Evolutionary conservation across 768 basidiomycete species (phyloP), one percentile per base, ranked within the genome.

Genomic region (Leccinum pellstonianum): DNA sequence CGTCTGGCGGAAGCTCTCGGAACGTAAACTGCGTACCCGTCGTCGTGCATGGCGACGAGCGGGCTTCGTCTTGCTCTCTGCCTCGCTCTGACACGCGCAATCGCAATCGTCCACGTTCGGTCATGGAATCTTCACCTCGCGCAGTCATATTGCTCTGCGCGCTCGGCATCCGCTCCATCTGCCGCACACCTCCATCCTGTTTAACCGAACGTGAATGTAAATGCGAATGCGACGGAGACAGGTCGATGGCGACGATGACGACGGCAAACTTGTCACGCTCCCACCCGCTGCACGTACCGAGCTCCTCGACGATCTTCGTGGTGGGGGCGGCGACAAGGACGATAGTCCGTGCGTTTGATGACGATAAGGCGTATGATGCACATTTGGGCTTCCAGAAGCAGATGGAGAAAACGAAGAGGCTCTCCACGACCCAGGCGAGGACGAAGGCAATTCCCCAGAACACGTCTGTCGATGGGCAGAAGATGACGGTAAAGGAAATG

Each of bases 361-460:
- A 48, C 7, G 47, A 48, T 14, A 7, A 48, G 21, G 7, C 2
- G 47, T 17, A 47, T 57, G 58, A 23, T 83, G 83, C n/a, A 76
- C 67, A 65, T 83, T 46, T 3, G 84, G 60, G 83, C 79, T 25
- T 25, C 35, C 66, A 33, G 61, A 43, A 75, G 70, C 9, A 75
- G 77, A 64, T 0, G 49, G 23, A 2, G 61, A 48, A 1, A 70
- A 68, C 0, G 78, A 81, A 7, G 80, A 81, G 59, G 86, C 85
- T 17, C 77, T 70, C 73, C 76, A 17, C 80, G 82, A 52, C 14
- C 21, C 37, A 43, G 51, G 23, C 23, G 5, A 14, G 6, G 47
- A 12, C 8, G 62, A 61, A 38, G 58, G 80, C 48, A 70, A 59
- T 23, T 60, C 69, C 41, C 54, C 60, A 37, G 43, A 43, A 62